Evolutionary conservation across 148 eudicot species (phyloP).

Genomic region (Rhododendron williamsianum): DNA sequence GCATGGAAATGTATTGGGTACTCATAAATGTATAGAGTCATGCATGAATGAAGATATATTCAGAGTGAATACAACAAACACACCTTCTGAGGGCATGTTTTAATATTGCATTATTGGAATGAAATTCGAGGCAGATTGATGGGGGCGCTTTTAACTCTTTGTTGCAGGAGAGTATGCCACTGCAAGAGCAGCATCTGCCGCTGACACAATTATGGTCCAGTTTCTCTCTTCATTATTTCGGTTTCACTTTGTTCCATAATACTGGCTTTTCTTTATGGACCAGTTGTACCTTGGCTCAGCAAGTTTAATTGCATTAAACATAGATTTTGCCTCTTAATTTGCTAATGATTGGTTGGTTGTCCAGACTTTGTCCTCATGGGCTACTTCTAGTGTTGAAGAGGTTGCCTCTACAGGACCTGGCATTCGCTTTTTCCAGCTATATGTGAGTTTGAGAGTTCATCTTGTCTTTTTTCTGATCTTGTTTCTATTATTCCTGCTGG

Average conservation of each 20-base stretch:
- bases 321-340: background rate
- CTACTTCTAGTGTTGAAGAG: conserved; percentile 86
- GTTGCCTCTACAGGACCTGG: conserved; percentile 85
- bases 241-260: background rate
- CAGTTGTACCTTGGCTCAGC: background rate
- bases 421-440: conserved; percentile 80
- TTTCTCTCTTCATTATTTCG: conserved; percentile 1
- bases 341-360: conserved; percentile 15
- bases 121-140: background rate
- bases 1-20: background rate
- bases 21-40: too few species aligned
- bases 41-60: background rate
- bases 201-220: conserved; percentile 83
- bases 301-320: background rate
- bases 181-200: conserved; percentile 81
- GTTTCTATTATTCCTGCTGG: background rate
- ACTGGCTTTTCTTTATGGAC: background rate
- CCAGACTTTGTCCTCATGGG: conserved; percentile 77
- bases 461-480: background rate
- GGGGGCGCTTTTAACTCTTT: background rate
- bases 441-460: conserved; percentile 46
- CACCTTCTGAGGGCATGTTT: background rate
- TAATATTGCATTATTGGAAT: background rate
- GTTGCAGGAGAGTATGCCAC: conserved; percentile 78
- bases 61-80: too few species aligned